These are phyloP conservation scores for Paecilomyces fulvus DNA, from an alignment of 2,329 filamentous ascomycete species.

Conservation along the genomic window DNA sequence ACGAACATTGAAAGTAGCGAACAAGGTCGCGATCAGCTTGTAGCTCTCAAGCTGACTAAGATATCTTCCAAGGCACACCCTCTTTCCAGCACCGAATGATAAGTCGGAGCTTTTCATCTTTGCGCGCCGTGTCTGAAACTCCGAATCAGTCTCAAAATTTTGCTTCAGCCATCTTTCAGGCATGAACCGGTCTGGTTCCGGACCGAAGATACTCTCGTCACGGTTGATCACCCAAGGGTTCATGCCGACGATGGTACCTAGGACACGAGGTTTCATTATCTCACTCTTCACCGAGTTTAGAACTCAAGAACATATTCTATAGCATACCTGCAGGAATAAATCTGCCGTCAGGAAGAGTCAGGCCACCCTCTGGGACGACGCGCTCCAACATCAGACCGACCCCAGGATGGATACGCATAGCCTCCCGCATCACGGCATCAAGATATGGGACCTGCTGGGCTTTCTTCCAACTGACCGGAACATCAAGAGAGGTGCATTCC, in stretches of 20 bases:
- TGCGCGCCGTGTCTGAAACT: neutral
- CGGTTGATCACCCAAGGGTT: conserved; percentile 19
- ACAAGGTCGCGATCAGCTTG: conserved; percentile 1
- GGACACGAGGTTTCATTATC: neutral
- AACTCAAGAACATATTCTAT: neutral
- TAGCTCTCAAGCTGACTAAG: conserved; percentile 3
- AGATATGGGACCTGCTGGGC: conserved; percentile 4
- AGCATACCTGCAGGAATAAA: conserved; percentile 6
- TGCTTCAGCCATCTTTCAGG: conserved; percentile 16
- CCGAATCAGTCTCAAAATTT: neutral
- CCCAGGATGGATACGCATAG: conserved; percentile 8
- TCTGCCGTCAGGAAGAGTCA: conserved; percentile 4
- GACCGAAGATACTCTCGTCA: conserved; percentile 11
- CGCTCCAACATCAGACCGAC: conserved; percentile 8
- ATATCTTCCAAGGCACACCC: neutral
- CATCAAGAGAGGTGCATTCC: conserved; percentile 1
- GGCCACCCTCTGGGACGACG: conserved; percentile 6
- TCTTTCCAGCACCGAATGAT: neutral
- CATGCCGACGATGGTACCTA: conserved; percentile 17
- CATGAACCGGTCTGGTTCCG: conserved; percentile 13
- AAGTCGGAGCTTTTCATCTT: conserved; percentile 2
- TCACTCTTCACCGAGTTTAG: neutral
- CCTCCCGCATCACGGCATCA: conserved; percentile 8
- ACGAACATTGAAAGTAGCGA: neutral
- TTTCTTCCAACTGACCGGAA: conserved; percentile 3